Conservation (phyloP, 2,329 filamentous ascomycete species). For the Colletotrichum sp. region DNA sequence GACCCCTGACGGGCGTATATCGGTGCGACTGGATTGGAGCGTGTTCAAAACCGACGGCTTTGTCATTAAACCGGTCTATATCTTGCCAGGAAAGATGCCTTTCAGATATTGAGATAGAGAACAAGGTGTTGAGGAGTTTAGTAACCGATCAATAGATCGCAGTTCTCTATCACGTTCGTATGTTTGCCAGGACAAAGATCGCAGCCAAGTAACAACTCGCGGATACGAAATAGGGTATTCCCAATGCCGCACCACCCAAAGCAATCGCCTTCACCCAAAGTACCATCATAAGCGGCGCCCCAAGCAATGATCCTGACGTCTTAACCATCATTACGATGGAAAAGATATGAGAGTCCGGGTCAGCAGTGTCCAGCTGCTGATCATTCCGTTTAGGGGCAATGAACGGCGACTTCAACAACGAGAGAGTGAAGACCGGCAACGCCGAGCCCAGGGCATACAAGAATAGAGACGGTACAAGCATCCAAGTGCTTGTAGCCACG, state of each 20-base stretch:
- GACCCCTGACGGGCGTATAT: background rate
- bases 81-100: background rate
- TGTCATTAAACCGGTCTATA: background rate
- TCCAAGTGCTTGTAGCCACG: slow-evolving; percentile 40
- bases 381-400: slow-evolving; percentile 28
- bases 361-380: background rate
- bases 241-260: slow-evolving; percentile 34
- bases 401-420: slow-evolving; percentile 49
- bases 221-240: slow-evolving; percentile 46
- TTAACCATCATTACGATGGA: slow-evolving; percentile 58
- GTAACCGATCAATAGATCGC: background rate
- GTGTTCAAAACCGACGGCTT: background rate
- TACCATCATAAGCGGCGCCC: slow-evolving; percentile 51
- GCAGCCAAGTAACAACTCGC: slow-evolving; percentile 41
- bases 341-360: slow-evolving; percentile 47
- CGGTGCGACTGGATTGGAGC: background rate
- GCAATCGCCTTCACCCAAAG: slow-evolving; percentile 52
- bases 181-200: slow-evolving; percentile 32
- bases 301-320: slow-evolving; percentile 51
- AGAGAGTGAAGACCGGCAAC: slow-evolving; percentile 54
- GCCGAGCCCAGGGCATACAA: slow-evolving; percentile 55
- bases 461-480: slow-evolving; percentile 47
- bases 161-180: background rate
- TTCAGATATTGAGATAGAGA: background rate
- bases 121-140: background rate